Evolutionary conservation across 768 basidiomycete genomes (phyloP), one percentile per base, ranked within the genome.

Genomic region (Russula earlei): DNA sequence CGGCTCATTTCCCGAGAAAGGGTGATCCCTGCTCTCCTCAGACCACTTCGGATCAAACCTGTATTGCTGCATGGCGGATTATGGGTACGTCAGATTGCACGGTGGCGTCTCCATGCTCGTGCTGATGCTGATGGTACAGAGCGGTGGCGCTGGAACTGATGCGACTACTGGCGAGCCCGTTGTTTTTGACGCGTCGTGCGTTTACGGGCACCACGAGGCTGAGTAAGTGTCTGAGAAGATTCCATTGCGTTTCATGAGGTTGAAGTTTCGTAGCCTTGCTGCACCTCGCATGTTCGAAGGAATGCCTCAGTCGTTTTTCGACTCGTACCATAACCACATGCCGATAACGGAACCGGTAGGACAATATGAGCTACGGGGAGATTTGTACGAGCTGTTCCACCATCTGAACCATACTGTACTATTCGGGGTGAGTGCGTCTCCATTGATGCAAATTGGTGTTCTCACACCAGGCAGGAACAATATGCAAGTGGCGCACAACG

Each of bases 251-350:
- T 22, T 37, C 25, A 38, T 19, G 12, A 4, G 19, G n/a, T 40
- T 49, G 29, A 52, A 50, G 20, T 24, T 34, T 37, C 37, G 31
- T 56, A 88, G 87, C 59, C 76, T 91, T 40, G 82, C 84, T 0
- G 87, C 90, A 42, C 81, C 81, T n/a, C 75, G 83, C 40, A 85
- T 90, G 24, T 91, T 91, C 61, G 87, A 87, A 2, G 87, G 88
- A 5, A 80, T 90, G 57, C 80, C 85, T 1, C 55, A 66, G 22
- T 67, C 73, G 0, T 90, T 90, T 69, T 87, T 80, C 64, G 68
- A 72, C 24, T 76, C 77, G 19, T 91, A 91, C 62, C 83, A 88
- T 60, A 58, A 79, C 45, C 56, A 81, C 60, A 70, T 75, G 27
- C 82, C 84, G 0, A 87, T 82, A 66, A 74, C 82, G 1, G 77